Conservation (phyloP, 2,329 filamentous ascomycete genomes). For the Calcarisporium arbuscula region DNA sequence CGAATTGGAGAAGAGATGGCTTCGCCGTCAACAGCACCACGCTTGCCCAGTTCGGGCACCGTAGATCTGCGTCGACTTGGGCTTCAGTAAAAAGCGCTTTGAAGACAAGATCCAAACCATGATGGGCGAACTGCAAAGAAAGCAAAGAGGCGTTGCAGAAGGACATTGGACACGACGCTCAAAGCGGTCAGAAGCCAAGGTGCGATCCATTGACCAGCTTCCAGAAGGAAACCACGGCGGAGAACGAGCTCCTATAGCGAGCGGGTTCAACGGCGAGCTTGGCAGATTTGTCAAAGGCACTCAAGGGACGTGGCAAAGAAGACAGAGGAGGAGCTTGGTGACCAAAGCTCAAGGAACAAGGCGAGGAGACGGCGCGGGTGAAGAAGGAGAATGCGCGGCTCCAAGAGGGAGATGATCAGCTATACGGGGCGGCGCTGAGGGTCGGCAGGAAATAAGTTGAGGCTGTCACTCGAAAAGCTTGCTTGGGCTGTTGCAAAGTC, state of each 20-base stretch:
- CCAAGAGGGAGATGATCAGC: slow-evolving; percentile 74
- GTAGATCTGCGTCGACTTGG: slow-evolving; percentile 44
- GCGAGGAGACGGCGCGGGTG: slow-evolving; percentile 69
- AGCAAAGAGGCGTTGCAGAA: slow-evolving; percentile 58
- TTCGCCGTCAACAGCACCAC: slow-evolving; percentile 38
- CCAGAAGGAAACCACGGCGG: slow-evolving; percentile 81
- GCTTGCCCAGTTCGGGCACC: slow-evolving; percentile 20
- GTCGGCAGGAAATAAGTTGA: slow-evolving; percentile 30
- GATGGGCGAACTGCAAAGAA: slow-evolving; percentile 51
- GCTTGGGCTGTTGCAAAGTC: slow-evolving; percentile 10
- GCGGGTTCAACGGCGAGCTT: slow-evolving; percentile 85
- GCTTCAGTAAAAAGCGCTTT: slow-evolving; percentile 55
- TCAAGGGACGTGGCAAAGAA: slow-evolving; percentile 65
- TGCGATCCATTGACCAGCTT: slow-evolving; percentile 76
- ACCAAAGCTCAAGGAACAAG: slow-evolving; percentile 61
- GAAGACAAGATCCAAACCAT: slow-evolving; percentile 59
- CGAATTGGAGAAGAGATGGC: slow-evolving; percentile 79
- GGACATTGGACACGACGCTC: slow-evolving; percentile 67
- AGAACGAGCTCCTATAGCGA: slow-evolving; percentile 92
- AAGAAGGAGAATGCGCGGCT: slow-evolving; percentile 83
- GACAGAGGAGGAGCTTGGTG: slow-evolving; percentile 75
- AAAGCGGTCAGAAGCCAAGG: slow-evolving; percentile 70
- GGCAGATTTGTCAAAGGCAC: slow-evolving; percentile 72
- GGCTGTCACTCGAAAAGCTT: slow-evolving; percentile 16
- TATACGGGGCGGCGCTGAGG: slow-evolving; percentile 51